Evolutionary conservation across 176 grass and related monocot genomes (phyloP).

Genomic region (Musa itinerans): DNA sequence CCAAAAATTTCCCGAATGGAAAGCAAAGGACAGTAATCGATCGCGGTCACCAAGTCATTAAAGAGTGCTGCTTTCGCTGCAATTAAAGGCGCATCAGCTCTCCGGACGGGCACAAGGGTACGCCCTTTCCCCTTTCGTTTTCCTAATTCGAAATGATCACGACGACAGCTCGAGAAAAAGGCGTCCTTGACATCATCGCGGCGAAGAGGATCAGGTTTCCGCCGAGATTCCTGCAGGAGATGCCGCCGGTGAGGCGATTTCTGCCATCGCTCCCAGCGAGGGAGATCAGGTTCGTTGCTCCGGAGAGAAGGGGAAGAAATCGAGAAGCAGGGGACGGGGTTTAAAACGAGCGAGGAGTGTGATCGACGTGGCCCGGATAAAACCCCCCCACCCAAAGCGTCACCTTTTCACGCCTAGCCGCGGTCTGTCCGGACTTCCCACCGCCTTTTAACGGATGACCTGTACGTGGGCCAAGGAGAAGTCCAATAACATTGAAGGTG

Average conservation of each 20-base stretch:
- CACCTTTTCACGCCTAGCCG: neutral
- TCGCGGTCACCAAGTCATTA: neutral
- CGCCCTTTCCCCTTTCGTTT: conserved; percentile 1
- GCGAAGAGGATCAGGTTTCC: neutral
- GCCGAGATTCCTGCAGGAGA: neutral
- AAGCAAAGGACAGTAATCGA: neutral
- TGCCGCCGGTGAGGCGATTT: neutral
- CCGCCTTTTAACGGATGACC: too few species aligned
- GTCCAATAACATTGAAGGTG: too few species aligned
- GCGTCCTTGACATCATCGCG: neutral
- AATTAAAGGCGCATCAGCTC: neutral
- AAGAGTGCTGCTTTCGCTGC: neutral
- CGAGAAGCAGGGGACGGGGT: neutral
- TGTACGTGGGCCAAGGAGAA: too few species aligned
- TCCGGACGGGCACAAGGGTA: neutral
- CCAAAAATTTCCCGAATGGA: neutral
- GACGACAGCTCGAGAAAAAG: neutral
- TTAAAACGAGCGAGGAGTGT: neutral
- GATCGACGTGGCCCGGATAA: neutral
- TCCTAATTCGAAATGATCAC: neutral
- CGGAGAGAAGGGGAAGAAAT: too few species aligned
- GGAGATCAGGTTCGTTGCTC: too few species aligned
- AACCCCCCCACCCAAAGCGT: neutral
- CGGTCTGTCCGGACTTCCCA: too few species aligned
- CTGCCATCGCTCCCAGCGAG: neutral